Conservation (phyloP, 2,329 filamentous ascomycete species). For the Aspergillus persii region DNA sequence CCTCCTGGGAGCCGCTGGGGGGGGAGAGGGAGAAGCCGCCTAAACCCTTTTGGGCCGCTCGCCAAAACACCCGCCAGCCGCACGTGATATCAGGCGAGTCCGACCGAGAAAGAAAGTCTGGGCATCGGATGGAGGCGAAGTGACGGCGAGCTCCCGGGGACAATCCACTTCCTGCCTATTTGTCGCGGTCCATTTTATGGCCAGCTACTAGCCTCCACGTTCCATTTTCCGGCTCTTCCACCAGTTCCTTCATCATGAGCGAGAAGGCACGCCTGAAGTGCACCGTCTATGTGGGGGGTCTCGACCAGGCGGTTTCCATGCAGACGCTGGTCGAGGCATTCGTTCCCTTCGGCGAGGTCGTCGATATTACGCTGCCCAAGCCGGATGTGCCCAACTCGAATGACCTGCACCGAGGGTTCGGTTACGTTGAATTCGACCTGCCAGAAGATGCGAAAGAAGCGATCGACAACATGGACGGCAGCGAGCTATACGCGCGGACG, state of each 20-base stretch:
- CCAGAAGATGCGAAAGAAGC: slow-evolving; percentile 85
- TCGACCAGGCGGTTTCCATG: slow-evolving; percentile 73
- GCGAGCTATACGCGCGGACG: slow-evolving; percentile 87
- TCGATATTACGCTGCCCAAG: slow-evolving; percentile 86
- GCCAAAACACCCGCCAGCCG: slow-evolving; percentile 31
- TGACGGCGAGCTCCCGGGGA: neutral
- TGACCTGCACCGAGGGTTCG: slow-evolving; percentile 85
- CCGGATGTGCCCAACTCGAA: slow-evolving; percentile 75
- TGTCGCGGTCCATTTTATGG: neutral
- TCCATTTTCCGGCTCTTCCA: neutral
- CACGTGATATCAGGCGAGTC: slow-evolving; percentile 36
- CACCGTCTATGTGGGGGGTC: slow-evolving; percentile 87
- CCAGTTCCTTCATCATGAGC: slow-evolving; percentile 59
- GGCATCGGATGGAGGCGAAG: slow-evolving; percentile 6
- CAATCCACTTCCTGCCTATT: neutral
- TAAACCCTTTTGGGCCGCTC: slow-evolving; percentile 29
- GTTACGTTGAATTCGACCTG: slow-evolving; percentile 92
- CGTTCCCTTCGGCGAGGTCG: slow-evolving; percentile 93
- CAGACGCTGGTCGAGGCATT: slow-evolving; percentile 84
- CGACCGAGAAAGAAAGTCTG: slow-evolving; percentile 13
- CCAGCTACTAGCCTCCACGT: neutral
- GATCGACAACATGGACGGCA: slow-evolving; percentile 98
- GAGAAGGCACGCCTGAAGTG: slow-evolving; percentile 81
- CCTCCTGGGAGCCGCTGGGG: slow-evolving; percentile 36
- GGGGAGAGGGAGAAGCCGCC: slow-evolving; percentile 20